A percentile compares a stretch with the other conserved stretches of the same genome.
Evolutionary conservation across 2,329 filamentous ascomycete species (phyloP).

Genomic region (Monilinia laxa): DNA sequence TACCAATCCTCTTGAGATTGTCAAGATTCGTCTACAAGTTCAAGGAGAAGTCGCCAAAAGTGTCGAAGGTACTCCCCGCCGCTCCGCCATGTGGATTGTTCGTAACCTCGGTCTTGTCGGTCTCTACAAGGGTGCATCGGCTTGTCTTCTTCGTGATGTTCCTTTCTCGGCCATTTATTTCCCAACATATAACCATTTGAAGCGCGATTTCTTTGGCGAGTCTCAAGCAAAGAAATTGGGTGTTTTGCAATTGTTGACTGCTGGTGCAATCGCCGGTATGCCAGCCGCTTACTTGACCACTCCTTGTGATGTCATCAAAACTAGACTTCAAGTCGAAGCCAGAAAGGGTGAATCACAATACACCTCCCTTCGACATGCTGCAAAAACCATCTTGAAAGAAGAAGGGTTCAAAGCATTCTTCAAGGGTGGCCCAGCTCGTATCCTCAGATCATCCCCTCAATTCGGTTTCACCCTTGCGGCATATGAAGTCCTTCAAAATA

Average conservation of each 20-base stretch:
- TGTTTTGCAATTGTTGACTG: slow-evolving; percentile 84
- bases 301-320: slow-evolving; percentile 99
- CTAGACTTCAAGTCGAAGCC: slow-evolving; percentile 92
- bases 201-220: slow-evolving; percentile 92
- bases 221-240: slow-evolving; percentile 82
- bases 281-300: slow-evolving; percentile 93
- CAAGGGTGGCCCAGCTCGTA: slow-evolving; percentile 95
- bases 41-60: slow-evolving; percentile 94
- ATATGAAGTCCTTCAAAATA: slow-evolving; percentile 85
- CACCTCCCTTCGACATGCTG: slow-evolving; percentile 82
- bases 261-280: slow-evolving; percentile 93
- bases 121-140: slow-evolving; percentile 93
- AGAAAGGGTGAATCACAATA: slow-evolving; percentile 92
- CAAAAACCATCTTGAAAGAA: slow-evolving; percentile 78
- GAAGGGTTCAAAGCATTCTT: slow-evolving; percentile 97
- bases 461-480: slow-evolving; percentile 97
- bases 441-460: slow-evolving; percentile 91
- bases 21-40: slow-evolving; percentile 97
- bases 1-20: slow-evolving; percentile 96
- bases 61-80: slow-evolving; percentile 76
- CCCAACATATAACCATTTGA: slow-evolving; percentile 92
- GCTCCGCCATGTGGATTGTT: slow-evolving; percentile 97
- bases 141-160: slow-evolving; percentile 91
- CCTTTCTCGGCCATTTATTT: slow-evolving; percentile 99
- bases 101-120: slow-evolving; percentile 91